These are phyloP conservation scores for Rosa lucieae DNA, from an alignment of 306 rosid species.

Conservation along the genomic window DNA sequence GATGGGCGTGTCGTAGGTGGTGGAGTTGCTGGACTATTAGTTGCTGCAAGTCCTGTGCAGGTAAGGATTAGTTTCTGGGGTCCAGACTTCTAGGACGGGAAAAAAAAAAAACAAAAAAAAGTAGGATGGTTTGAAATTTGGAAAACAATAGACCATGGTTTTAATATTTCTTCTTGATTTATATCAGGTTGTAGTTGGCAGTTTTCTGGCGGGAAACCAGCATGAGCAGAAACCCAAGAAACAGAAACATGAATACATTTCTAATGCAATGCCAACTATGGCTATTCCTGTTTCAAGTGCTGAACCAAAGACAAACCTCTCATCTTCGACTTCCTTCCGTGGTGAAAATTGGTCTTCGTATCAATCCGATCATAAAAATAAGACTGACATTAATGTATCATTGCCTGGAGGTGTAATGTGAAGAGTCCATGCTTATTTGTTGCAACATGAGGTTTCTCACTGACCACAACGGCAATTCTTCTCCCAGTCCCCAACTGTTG, in stretches of 20 bases:
- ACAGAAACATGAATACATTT: slow-evolving; percentile 58
- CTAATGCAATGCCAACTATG: slow-evolving; percentile 48
- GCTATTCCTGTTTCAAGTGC: slow-evolving; percentile 58
- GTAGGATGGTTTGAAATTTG: neutral
- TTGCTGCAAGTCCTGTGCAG: slow-evolving; percentile 96
- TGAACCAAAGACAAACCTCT: slow-evolving; percentile 54
- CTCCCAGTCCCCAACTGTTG: slow-evolving; percentile 33
- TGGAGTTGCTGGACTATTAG: slow-evolving; percentile 87
- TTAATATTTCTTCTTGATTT: slow-evolving; percentile 24
- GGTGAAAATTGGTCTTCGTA: slow-evolving; percentile 71
- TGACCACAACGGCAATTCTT: slow-evolving; percentile 37
- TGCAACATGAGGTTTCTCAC: slow-evolving; percentile 32
- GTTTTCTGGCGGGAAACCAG: slow-evolving; percentile 92
- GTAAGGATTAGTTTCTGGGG: slow-evolving; percentile 26
- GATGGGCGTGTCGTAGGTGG: slow-evolving; percentile 98
- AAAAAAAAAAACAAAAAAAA: neutral
- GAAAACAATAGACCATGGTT: slow-evolving; percentile 1
- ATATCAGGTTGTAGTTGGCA: slow-evolving; percentile 84
- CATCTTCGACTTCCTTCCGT: slow-evolving; percentile 54
- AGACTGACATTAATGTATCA: slow-evolving; percentile 70
- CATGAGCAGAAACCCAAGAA: slow-evolving; percentile 80
- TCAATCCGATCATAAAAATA: slow-evolving; percentile 54
- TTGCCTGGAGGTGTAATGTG: slow-evolving; percentile 53
- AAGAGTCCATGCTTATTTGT: neutral
- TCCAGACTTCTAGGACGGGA: neutral